Percentiles rank a stretch among this genome's conserved stretches.
These are phyloP conservation scores for Gossypium sturtianum DNA, from an alignment of 345 rosid species.

Conservation along the genomic window DNA sequence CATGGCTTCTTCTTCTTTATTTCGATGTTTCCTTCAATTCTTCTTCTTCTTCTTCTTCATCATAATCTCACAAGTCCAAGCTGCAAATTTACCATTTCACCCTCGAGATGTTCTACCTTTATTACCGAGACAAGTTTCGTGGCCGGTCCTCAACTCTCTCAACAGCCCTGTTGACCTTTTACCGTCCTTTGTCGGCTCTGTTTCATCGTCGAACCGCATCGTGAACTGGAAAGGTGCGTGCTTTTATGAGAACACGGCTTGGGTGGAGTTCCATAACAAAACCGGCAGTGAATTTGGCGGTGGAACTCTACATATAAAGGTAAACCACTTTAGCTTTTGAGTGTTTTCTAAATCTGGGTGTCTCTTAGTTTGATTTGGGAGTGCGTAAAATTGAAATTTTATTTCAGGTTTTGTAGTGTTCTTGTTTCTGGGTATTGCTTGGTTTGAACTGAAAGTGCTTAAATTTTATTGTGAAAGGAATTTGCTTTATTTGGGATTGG, in stretches of 20 bases:
- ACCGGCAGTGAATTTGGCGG: slow-evolving; percentile 77
- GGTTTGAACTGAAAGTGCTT: background rate
- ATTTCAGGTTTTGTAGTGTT: background rate
- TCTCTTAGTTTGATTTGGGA: background rate
- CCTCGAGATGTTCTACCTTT: slow-evolving; percentile 68
- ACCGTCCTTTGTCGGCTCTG: slow-evolving; percentile 80
- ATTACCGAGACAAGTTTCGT: slow-evolving; percentile 62
- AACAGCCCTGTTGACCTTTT: slow-evolving; percentile 60
- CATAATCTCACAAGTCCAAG: slow-evolving; percentile 6
- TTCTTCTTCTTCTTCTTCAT: background rate
- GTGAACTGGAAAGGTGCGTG: slow-evolving; percentile 91
- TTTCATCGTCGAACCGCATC: slow-evolving; percentile 36
- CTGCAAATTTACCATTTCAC: slow-evolving; percentile 51
- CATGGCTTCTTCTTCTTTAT: background rate
- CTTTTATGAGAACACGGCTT: slow-evolving; percentile 64
- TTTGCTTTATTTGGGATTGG: background rate
- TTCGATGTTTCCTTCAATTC: slow-evolving; percentile 9
- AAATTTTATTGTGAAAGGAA: background rate
- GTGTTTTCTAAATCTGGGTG: background rate
- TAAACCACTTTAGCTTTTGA: slow-evolving; percentile 10
- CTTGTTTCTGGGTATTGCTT: background rate
- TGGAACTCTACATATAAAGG: slow-evolving; percentile 86
- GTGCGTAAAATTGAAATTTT: background rate
- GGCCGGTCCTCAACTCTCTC: slow-evolving; percentile 74
- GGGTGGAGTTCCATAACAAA: slow-evolving; percentile 91